Evolutionary conservation across 139 green algal species (phyloP).

Genomic region (Spirogloea muscicola): DNA sequence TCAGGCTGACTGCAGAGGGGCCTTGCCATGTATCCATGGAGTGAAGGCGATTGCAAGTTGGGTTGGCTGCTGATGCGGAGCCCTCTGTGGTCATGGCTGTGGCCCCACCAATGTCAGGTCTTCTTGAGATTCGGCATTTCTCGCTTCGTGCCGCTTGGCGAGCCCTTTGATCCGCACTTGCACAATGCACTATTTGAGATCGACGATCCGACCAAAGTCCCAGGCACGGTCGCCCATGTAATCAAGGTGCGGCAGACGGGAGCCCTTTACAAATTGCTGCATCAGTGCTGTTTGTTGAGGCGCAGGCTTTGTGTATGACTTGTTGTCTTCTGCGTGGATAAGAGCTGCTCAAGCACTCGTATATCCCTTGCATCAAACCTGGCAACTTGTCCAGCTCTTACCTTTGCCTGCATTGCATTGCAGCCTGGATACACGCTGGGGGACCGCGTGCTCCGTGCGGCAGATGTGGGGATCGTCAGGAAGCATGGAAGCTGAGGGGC

Average conservation of each 20-base stretch:
- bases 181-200: constrained; percentile 86
- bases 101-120: too few relatives aligned
- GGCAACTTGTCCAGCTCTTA: too few relatives aligned
- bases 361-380: constrained; percentile 5
- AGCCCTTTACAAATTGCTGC: neutral
- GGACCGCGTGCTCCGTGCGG: constrained; percentile 47
- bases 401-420: too few relatives aligned
- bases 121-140: constrained; percentile 71
- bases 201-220: constrained; percentile 62
- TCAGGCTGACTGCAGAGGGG: too few relatives aligned
- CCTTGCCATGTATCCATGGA: too few relatives aligned
- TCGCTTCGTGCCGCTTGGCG: constrained; percentile 64
- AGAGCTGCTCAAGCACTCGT: too few relatives aligned
- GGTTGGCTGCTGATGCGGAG: too few relatives aligned
- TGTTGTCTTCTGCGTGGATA: constrained; percentile 1
- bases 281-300: neutral
- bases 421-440: constrained; percentile 50
- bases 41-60: too few relatives aligned
- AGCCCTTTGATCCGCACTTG: constrained; percentile 91
- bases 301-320: too few relatives aligned
- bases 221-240: constrained; percentile 72
- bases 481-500: too few relatives aligned
- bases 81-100: too few relatives aligned
- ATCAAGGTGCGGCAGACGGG: constrained; percentile 62
- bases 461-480: constrained; percentile 50